phyloP scores from a whole-genome alignment of 805 yeast species.

The Candida pini region DNA sequence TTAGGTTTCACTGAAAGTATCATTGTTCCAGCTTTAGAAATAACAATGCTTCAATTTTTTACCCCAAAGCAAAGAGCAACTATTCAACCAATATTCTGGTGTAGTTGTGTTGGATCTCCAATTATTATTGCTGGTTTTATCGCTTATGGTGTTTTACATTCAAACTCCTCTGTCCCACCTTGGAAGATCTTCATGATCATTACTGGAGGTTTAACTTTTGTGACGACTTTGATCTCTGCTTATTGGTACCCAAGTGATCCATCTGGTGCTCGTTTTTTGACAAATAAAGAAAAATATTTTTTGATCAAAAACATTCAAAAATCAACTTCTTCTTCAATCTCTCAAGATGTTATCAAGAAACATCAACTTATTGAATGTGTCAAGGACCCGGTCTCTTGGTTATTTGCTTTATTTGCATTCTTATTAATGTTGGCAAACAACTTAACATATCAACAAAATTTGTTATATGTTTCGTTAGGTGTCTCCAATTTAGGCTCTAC shows the following conservation, averaged over 20 bases:
- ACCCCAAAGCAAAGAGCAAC: slow-evolving; percentile 41
- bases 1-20: slow-evolving; percentile 46
- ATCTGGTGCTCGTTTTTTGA: slow-evolving; percentile 41
- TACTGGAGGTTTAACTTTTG: slow-evolving; percentile 49
- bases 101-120: slow-evolving; percentile 40
- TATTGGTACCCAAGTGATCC: slow-evolving; percentile 54
- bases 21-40: slow-evolving; percentile 38
- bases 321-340: slow-evolving; percentile 34
- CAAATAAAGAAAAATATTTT: slow-evolving; percentile 46
- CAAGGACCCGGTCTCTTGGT: slow-evolving; percentile 43
- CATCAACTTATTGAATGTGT: slow-evolving; percentile 46
- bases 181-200: slow-evolving; percentile 57
- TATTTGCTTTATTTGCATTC: slow-evolving; percentile 35
- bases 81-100: slow-evolving; percentile 48
- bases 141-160: slow-evolving; percentile 33
- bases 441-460: slow-evolving; percentile 46
- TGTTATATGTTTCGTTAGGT: slow-evolving; percentile 40
- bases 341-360: slow-evolving; percentile 41
- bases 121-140: slow-evolving; percentile 40
- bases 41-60: slow-evolving; percentile 45
- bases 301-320: slow-evolving; percentile 38
- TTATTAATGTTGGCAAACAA: slow-evolving; percentile 47
- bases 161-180: slow-evolving; percentile 21
- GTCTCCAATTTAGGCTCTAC: slow-evolving; percentile 39
- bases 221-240: slow-evolving; percentile 29